A percentile compares a stretch with the other conserved stretches of the same genome.
phyloP scores from a whole-genome alignment of 306 rosid genomes.

The Albizia julibrissin region DNA sequence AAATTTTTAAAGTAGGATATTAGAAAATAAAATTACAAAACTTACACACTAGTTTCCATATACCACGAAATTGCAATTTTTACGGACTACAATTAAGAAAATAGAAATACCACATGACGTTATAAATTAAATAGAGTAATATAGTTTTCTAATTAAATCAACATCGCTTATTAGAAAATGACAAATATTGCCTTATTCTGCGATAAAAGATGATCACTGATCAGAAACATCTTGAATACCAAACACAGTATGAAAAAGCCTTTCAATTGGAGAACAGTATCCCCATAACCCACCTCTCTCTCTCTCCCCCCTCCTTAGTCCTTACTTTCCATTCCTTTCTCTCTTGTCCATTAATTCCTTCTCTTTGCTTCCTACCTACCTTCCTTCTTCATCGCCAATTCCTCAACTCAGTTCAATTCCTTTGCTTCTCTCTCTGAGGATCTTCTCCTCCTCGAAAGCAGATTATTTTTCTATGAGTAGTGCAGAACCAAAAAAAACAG shows the following conservation, averaged over 20 bases:
- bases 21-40: too few species aligned
- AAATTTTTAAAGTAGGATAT: too few species aligned
- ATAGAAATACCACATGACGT: neutral
- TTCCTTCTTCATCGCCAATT: neutral
- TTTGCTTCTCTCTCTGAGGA: too few species aligned
- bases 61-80: too few species aligned
- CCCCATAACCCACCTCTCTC: conserved; percentile 28
- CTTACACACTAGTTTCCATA: too few species aligned
- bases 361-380: neutral
- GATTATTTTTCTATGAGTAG: neutral
- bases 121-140: too few species aligned
- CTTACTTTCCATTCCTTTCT: too few species aligned
- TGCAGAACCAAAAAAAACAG: neutral
- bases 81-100: neutral
- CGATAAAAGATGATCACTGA: too few species aligned
- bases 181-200: neutral
- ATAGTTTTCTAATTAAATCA: neutral
- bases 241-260: neutral
- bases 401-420: too few species aligned
- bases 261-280: neutral
- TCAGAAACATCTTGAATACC: neutral
- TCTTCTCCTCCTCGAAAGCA: neutral
- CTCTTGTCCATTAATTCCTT: neutral
- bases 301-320: too few species aligned
- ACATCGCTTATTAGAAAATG: neutral